Percentiles rank a stretch among this genome's conserved stretches.
Evolutionary conservation across 106 monocot species (phyloP).

Genomic region (Agapanthus africanus): DNA sequence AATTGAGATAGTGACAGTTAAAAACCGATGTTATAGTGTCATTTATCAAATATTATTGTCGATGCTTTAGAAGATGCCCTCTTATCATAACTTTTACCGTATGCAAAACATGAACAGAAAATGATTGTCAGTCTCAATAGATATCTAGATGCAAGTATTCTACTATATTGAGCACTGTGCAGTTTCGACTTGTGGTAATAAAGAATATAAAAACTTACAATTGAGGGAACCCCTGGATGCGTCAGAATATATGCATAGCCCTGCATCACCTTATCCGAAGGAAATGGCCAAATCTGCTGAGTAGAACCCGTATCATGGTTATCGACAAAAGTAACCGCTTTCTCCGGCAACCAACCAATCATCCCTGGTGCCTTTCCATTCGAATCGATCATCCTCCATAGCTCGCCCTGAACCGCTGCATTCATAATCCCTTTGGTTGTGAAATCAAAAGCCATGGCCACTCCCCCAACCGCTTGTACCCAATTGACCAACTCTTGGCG

Average conservation of each 20-base stretch:
- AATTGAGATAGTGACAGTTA: too few relatives aligned
- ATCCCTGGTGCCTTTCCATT: conserved; percentile 46
- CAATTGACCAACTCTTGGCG: conserved; percentile 44
- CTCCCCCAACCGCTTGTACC: conserved; percentile 21
- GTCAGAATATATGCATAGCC: conserved; percentile 68
- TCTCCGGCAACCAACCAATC: conserved; percentile 54
- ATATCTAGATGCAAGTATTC: too few relatives aligned
- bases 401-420: conserved; percentile 41
- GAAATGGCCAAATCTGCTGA: conserved; percentile 48
- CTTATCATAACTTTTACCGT: too few relatives aligned
- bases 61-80: too few relatives aligned
- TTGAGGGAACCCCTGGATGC: conserved; percentile 52
- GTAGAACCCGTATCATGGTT: conserved; percentile 44
- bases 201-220: conserved; percentile 21
- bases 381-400: conserved; percentile 40
- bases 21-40: too few relatives aligned
- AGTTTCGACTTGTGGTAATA: too few relatives aligned
- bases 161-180: too few relatives aligned
- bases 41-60: too few relatives aligned
- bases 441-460: conserved; percentile 51
- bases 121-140: too few relatives aligned
- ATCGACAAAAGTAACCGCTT: conserved; percentile 64
- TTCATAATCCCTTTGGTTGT: conserved; percentile 69
- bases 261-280: conserved; percentile 63
- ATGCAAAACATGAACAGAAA: too few relatives aligned